A percentile compares a stretch with the other conserved stretches of the same genome.
Conservation (phyloP, 176 grass and related monocot genomes). For the Avena insularis region DNA sequence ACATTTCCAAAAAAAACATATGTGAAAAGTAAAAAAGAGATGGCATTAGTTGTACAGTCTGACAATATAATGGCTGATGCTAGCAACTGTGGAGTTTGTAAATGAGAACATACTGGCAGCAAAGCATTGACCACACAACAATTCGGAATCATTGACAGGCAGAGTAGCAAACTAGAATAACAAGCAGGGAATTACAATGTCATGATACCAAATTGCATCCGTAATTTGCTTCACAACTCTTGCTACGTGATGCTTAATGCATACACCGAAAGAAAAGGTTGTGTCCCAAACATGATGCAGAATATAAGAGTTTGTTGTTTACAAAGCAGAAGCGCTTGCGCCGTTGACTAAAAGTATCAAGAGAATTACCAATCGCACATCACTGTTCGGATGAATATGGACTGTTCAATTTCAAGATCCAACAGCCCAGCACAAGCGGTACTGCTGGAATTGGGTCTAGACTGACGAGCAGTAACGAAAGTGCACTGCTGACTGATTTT, state of each 20-base stretch:
- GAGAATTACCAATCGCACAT: background rate
- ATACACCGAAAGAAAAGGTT: background rate
- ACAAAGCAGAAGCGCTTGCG: background rate
- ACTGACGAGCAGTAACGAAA: too few species aligned
- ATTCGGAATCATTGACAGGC: background rate
- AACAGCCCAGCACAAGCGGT: too few species aligned
- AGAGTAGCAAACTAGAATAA: background rate
- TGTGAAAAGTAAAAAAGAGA: background rate
- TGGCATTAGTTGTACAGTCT: background rate
- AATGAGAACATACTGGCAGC: background rate
- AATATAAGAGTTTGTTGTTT: background rate
- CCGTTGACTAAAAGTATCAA: background rate
- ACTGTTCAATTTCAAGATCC: too few species aligned
- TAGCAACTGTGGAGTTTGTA: background rate
- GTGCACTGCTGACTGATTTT: too few species aligned
- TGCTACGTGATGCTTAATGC: background rate
- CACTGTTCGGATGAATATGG: background rate
- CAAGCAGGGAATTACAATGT: background rate
- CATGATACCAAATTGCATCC: background rate
- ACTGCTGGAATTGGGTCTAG: too few species aligned
- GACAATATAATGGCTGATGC: background rate
- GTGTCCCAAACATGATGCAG: background rate
- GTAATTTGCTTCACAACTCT: background rate
- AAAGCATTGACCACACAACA: background rate
- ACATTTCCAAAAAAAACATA: background rate